Evolutionary conservation across 1,284 basidiomycete genomes (phyloP), one percentile per base, ranked within the genome.

Genomic region (Fomitopsis palustris): DNA sequence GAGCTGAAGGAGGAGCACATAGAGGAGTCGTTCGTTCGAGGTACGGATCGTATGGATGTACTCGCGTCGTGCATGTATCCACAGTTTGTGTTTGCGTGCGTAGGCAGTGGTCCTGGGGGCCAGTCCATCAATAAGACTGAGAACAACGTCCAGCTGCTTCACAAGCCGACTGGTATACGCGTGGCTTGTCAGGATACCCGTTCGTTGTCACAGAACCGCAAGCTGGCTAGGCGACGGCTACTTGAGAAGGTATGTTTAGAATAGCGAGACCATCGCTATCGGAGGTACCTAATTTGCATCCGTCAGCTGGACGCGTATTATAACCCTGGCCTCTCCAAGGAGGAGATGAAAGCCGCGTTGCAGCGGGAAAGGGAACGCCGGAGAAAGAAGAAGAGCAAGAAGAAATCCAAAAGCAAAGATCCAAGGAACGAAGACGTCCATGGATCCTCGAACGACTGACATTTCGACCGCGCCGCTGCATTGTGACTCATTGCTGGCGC

Each of bases 61-160:
- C 59, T 56, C 62, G 42, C 61, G 58, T 54, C 59, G 47, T 41
- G 63, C 52, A 63, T 57, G 29, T 55, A 43, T 57, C 60, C 58
- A 62, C 61, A 61, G 56, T 60, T 56, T 62, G 38, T 31, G 60
- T 62, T 56, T 62, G 38, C 39, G 60, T 62, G 45, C 57, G 54
- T 64, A 92, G 90, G 90, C 53, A 89, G 90, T 71, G 90, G 90
- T 27, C 91, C 91, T 68, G 90, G 90, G 29, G 91, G 90, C 37
- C 90, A 93, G 76, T 92, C 90, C 27, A 85, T 93, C 68, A 93
- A 93, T 77, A 93, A 93, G 77, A 92, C 90, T 60, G 81, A 88
- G 74, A 92, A 91, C 69, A 89, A 90, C 68, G 90, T 93, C 31
- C 90, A 92, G 69, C 75, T 93, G 27, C 71, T 90, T 52, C 90